A percentile compares a stretch with the other conserved stretches of the same genome.
phyloP scores from a whole-genome alignment of 768 basidiomycete genomes.

The Suillus decipiens region DNA sequence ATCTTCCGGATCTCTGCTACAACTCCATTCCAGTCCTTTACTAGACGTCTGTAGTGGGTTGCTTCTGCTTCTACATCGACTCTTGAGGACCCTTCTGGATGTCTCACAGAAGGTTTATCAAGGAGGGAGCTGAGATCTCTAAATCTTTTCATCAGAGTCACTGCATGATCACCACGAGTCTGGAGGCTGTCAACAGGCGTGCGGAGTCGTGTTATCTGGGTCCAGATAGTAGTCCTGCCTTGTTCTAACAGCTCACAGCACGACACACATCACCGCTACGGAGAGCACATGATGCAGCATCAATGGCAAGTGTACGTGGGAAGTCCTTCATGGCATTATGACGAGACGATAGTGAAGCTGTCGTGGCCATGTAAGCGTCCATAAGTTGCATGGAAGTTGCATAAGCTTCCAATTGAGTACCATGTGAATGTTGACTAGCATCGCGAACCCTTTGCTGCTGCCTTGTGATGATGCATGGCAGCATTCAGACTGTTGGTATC shows the following conservation, averaged over 20 bases:
- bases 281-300: neutral
- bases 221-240: neutral
- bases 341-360: neutral
- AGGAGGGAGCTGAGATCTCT: neutral
- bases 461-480: neutral
- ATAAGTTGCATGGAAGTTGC: neutral
- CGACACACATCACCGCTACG: neutral
- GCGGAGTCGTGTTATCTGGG: neutral
- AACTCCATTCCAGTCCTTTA: constrained; percentile 15
- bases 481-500: neutral
- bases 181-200: neutral
- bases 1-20: constrained; percentile 16
- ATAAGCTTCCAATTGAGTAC: neutral
- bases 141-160: neutral
- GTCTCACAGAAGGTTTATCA: neutral
- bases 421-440: neutral
- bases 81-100: neutral
- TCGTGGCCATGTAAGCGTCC: neutral
- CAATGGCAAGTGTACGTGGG: neutral
- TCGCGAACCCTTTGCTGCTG: neutral
- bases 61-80: neutral
- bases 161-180: neutral
- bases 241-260: neutral
- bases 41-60: neutral
- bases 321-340: neutral